Evolutionary conservation across 495 filamentous ascomycete species (phyloP), one percentile per base, ranked within the genome.

Genomic region (Filosporella fistucella): DNA sequence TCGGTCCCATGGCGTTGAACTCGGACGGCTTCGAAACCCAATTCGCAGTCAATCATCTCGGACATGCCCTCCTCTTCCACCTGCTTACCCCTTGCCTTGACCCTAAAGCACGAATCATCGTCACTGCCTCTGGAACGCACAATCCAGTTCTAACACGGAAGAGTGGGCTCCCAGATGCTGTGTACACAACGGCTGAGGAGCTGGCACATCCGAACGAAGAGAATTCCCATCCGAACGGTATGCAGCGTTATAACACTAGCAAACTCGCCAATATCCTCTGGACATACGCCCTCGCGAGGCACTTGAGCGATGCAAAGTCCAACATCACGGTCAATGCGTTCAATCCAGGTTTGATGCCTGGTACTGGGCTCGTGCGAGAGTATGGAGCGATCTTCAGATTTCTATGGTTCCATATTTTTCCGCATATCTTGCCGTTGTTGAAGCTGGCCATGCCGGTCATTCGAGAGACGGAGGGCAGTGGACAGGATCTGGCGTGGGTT

Each of bases 11-110:
- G 7, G 13, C 6, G 6, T 35, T 35, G 39, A 69, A 64, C 0
- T 48, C 47, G 1, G 66, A 73, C 16, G 67, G 68, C 1, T 52
- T 71, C 38, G 73, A 76, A 42, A 18, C 52, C 5, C 61, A 58
- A 14, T 65, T 63, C 38, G 56, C 51, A 4, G 57, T 68, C 32
- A 65, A 58, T 37, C 65, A 68, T 35, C 51, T 68, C n/a, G 65
- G 67, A 5, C 64, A 68, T 45, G 71, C 76, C 10, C 60, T 76
- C 0, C 70, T 79, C 16, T 76, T 76, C 57, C 74, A 69, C 37
- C 66, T 78, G n/a, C 61, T 76, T 21, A 58, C 63, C 6, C 63
- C 72, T 5, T 49, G 60, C 29, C 68, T 79, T 43, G 71, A 71
- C 2, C 53, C 67, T n/a, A 64, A 68, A 25, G 73, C 72, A 1